Base-by-base conservation (phyloP, 139 green algal species). In the Auxenochlorella pyrenoidosa region DNA sequence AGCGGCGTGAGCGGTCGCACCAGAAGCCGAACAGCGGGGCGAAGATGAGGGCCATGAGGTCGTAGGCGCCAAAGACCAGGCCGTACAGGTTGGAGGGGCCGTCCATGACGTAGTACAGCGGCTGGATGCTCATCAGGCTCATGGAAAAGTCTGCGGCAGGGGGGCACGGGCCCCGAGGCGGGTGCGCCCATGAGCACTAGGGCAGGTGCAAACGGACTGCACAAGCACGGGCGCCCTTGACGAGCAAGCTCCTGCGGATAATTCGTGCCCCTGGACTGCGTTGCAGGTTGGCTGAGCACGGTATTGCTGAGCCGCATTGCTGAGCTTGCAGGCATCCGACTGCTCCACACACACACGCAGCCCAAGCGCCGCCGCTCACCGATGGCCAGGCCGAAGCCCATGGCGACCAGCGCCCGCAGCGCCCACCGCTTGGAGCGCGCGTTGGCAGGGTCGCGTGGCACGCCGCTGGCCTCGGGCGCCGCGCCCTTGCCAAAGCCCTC, bases 51-150 rank as follows among this genome's bases (percentile, higher is more conserved):
- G 76, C 68, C 47, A 54, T 70, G 0, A 91, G 66, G 65, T 91
- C 88, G 59, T 91, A 91, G 60, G 38, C 43, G 60, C 58, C 80
- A 43, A 79, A 91, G 30, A 77, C 82, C 6, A 91, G 75, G 1
- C 76, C 77, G 51, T 87, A 91, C 6, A 84, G 71, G 32, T 65
- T 13, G 58, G 88, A 32, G 18, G 40, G 75, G 6, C 83, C 77
- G 28, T 66, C 54, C 0, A 87, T 32, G 5, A 86, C 30, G 76
- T 66, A 68, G n/a, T 43, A 65, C 32, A 65, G 76, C 47, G 47
- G 76, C 76, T 82, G 73, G 73, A 80, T 66, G 32, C 47, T 68
- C 47, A 66, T 66, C 18, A 82, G 10, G 32, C 16, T 47, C 47
- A 66, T 66, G 10, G 76, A 68, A 30, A 82, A 82, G 47, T 82